These are phyloP conservation scores for Colletotrichum horii DNA, from an alignment of 2,329 filamentous ascomycete species.

Conservation along the genomic window DNA sequence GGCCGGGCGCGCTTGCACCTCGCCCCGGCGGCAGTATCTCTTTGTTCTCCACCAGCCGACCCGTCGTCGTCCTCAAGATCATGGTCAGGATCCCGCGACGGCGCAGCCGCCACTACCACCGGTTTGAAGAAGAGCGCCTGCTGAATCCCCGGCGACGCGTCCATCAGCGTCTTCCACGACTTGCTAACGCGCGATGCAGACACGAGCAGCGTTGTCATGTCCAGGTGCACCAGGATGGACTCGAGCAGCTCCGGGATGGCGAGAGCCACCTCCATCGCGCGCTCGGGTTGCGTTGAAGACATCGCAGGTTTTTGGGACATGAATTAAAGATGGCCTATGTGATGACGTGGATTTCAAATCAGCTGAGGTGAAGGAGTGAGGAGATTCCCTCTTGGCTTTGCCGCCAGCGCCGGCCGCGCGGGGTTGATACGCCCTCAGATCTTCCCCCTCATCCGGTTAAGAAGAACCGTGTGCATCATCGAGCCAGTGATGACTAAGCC, in stretches of 20 bases:
- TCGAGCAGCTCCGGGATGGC: constrained; percentile 30
- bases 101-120: neutral
- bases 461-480: constrained; percentile 7
- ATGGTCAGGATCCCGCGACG: neutral
- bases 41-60: neutral
- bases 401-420: neutral
- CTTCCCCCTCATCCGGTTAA: constrained; percentile 5
- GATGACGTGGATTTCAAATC: neutral
- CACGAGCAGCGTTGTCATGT: constrained; percentile 30
- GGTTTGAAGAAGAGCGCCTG: constrained; percentile 13
- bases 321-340: neutral
- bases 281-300: neutral
- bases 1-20: neutral
- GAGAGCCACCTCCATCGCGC: constrained; percentile 3
- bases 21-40: neutral
- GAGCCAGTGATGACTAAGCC: constrained; percentile 15
- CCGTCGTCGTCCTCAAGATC: neutral
- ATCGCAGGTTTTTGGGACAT: neutral
- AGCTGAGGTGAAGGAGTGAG: constrained; percentile 1
- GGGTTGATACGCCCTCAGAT: constrained; percentile 5
- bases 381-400: neutral
- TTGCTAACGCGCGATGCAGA: constrained; percentile 28
- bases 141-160: neutral
- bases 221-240: constrained; percentile 27
- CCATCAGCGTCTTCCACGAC: constrained; percentile 22